Percentiles rank a stretch among this genome's conserved stretches.
Evolutionary conservation across 2,329 filamentous ascomycete species (phyloP).

Genomic region (Xylariaceae sp.): DNA sequence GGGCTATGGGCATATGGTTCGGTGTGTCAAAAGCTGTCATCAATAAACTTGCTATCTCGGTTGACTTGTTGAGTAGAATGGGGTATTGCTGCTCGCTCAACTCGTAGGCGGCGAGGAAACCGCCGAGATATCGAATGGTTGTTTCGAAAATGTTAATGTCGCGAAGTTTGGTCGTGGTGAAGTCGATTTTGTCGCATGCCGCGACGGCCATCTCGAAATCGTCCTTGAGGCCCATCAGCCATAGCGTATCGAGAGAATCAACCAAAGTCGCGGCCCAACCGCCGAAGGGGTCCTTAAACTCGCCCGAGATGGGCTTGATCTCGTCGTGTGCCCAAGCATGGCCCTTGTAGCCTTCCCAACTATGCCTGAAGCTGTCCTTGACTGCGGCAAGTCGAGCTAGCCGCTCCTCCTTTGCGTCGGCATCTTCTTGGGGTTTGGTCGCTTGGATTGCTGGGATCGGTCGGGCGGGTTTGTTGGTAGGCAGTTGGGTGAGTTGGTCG

Average conservation of each 20-base stretch:
- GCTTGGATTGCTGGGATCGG: slow-evolving; percentile 60
- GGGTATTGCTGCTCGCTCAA: slow-evolving; percentile 54
- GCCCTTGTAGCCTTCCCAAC: slow-evolving; percentile 60
- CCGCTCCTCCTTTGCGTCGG: slow-evolving; percentile 33
- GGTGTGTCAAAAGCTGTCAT: slow-evolving; percentile 67
- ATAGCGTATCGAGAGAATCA: slow-evolving; percentile 68
- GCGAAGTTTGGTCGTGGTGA: slow-evolving; percentile 47
- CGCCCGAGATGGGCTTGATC: slow-evolving; percentile 54
- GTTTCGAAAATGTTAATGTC: slow-evolving; percentile 69
- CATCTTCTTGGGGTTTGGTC: slow-evolving; percentile 46
- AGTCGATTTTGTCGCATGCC: slow-evolving; percentile 59
- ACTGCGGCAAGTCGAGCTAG: slow-evolving; percentile 43
- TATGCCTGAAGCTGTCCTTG: slow-evolving; percentile 50
- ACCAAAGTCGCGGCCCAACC: slow-evolving; percentile 68
- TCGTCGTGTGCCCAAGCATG: slow-evolving; percentile 65
- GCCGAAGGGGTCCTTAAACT: slow-evolving; percentile 55
- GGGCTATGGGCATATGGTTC: slow-evolving; percentile 62
- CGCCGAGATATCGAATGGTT: slow-evolving; percentile 68
- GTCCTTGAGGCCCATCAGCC: slow-evolving; percentile 66
- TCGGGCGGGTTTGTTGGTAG: slow-evolving; percentile 40
- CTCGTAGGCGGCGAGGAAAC: slow-evolving; percentile 68
- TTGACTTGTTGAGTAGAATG: slow-evolving; percentile 59
- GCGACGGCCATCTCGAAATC: slow-evolving; percentile 65
- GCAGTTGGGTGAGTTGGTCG: slow-evolving; percentile 33
- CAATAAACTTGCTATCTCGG: slow-evolving; percentile 61